Percentiles rank a stretch among this genome's conserved stretches.
phyloP scores from a whole-genome alignment of 768 basidiomycete species.

The Tylopilus sp. region DNA sequence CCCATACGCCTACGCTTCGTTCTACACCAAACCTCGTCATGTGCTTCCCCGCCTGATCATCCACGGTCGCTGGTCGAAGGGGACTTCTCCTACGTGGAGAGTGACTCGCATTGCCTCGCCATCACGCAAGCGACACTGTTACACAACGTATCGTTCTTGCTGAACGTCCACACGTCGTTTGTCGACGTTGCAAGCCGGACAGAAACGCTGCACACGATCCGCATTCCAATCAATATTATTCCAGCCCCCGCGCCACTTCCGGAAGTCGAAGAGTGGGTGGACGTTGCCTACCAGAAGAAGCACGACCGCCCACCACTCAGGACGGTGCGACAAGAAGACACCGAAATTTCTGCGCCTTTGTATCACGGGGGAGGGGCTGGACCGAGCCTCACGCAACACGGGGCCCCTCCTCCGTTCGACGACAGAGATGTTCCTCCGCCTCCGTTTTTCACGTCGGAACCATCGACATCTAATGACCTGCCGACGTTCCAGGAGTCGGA shows the following conservation, averaged over 20 bases:
- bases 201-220: constrained; percentile 60
- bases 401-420: constrained; percentile 81
- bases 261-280: constrained; percentile 68
- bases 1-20: constrained; percentile 78
- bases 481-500: constrained; percentile 84
- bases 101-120: constrained; percentile 64
- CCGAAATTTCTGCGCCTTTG: constrained; percentile 55
- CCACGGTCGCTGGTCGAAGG: constrained; percentile 41
- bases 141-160: constrained; percentile 75
- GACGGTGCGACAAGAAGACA: constrained; percentile 69
- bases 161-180: constrained; percentile 75
- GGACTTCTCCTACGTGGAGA: constrained; percentile 47
- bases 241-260: constrained; percentile 78
- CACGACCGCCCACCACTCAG: constrained; percentile 75
- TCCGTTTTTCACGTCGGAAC: constrained; percentile 49
- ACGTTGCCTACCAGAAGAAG: constrained; percentile 81
- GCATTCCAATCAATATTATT: constrained; percentile 68
- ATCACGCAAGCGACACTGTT: constrained; percentile 81
- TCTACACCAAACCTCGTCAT: constrained; percentile 60
- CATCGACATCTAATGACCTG: constrained; percentile 55
- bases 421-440: constrained; percentile 81
- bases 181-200: constrained; percentile 66
- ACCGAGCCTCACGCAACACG: constrained; percentile 61
- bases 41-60: constrained; percentile 47
- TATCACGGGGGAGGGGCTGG: constrained; percentile 74